A percentile compares a stretch with the other conserved stretches of the same genome.
Conservation (phyloP, 2,329 filamentous ascomycete genomes). For the Exophiala calicioides region DNA sequence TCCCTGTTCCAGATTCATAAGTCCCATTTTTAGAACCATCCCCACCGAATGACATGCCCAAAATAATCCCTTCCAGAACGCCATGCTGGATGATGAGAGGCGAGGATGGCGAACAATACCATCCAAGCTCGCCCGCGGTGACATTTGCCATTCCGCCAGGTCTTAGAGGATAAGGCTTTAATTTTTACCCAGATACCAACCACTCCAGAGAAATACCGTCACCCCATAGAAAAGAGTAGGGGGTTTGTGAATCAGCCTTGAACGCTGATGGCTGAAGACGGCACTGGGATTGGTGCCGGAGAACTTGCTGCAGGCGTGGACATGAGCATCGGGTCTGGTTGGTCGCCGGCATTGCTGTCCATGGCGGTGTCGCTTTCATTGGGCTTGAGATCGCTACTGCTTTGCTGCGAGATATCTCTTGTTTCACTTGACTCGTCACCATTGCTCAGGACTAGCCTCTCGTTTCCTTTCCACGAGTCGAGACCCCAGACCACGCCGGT, state of each 20-base stretch:
- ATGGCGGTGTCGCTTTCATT: conserved; percentile 60
- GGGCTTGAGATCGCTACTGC: conserved; percentile 58
- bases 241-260: conserved; percentile 29
- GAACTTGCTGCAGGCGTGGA: conserved; percentile 53
- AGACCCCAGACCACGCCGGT: conserved; percentile 83
- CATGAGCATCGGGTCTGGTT: conserved; percentile 45
- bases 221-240: too few species aligned
- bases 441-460: conserved; percentile 36
- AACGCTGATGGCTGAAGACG: conserved; percentile 42
- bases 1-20: not conserved
- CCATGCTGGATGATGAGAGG: conserved; percentile 28
- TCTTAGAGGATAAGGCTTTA: too few species aligned
- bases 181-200: too few species aligned
- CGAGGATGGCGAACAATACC: conserved; percentile 5
- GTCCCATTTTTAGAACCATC: not conserved
- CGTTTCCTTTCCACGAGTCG: conserved; percentile 73
- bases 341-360: conserved; percentile 56
- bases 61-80: conserved; percentile 13
- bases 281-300: conserved; percentile 45
- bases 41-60: too few species aligned
- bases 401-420: conserved; percentile 56
- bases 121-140: not conserved
- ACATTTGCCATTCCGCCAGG: not conserved
- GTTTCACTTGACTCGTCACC: conserved; percentile 63
- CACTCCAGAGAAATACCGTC: not conserved